phyloP scores from a whole-genome alignment of 176 grass and related monocot species.

The Cocos nucifera region DNA sequence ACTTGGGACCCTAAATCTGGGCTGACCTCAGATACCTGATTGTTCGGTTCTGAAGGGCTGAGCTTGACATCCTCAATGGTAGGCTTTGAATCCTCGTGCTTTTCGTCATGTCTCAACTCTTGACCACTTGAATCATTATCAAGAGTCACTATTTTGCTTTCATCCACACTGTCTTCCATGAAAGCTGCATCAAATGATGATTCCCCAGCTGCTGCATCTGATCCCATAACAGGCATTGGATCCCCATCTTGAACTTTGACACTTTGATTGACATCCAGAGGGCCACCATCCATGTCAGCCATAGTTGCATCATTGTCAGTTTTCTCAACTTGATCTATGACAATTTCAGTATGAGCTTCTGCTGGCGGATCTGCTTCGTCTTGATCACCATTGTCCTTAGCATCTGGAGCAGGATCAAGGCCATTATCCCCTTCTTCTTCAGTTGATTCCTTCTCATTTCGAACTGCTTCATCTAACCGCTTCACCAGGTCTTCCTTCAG shows the following conservation, averaged over 20 bases:
- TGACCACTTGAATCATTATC: not conserved
- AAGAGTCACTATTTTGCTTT: not conserved
- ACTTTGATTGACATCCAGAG: slow-evolving; percentile 18
- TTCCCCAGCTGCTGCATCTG: slow-evolving; percentile 9
- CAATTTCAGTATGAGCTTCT: slow-evolving; percentile 9
- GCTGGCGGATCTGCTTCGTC: slow-evolving; percentile 5
- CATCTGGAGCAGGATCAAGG: slow-evolving; percentile 19
- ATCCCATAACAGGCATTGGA: not conserved
- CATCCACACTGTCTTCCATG: not conserved
- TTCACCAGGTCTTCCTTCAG: slow-evolving; percentile 77
- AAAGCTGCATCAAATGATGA: slow-evolving; percentile 1
- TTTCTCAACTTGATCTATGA: slow-evolving; percentile 7
- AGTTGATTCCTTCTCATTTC: slow-evolving; percentile 20
- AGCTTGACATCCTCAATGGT: slow-evolving; percentile 7
- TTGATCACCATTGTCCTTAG: slow-evolving; percentile 8
- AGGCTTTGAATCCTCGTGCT: slow-evolving; percentile 2
- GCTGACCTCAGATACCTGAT: slow-evolving; percentile 96
- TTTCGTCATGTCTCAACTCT: not conserved
- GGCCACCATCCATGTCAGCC: slow-evolving; percentile 15
- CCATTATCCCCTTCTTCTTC: slow-evolving; percentile 13
- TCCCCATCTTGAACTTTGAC: slow-evolving; percentile 14
- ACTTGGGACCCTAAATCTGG: slow-evolving; percentile 84
- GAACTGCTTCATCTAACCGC: slow-evolving; percentile 48
- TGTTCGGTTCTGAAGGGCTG: slow-evolving; percentile 30
- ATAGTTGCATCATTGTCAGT: not conserved